Conservation (phyloP, 768 basidiomycete species). For the Termitomyces sp. region DNA sequence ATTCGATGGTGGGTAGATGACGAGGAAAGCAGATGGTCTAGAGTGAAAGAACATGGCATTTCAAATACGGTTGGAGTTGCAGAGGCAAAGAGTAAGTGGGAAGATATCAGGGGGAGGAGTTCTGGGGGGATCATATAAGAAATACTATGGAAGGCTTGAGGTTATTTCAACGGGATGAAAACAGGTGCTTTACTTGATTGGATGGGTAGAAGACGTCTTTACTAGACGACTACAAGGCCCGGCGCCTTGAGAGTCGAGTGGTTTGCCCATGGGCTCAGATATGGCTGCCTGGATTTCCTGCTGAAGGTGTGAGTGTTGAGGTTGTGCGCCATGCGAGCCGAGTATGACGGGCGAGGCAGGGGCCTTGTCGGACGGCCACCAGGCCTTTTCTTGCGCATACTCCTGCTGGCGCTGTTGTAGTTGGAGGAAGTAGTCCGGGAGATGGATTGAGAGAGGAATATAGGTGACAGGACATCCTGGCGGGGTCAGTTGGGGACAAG, state of each 20-base stretch:
- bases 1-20: constrained; percentile 14
- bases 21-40: constrained; percentile 34
- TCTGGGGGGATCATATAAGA: constrained; percentile 61
- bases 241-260: not conserved
- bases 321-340: constrained; percentile 22
- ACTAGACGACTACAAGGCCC: constrained; percentile 18
- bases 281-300: constrained; percentile 53
- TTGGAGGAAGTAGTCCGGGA: constrained; percentile 52
- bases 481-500: not conserved
- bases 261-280: constrained; percentile 31
- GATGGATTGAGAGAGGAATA: constrained; percentile 55
- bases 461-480: constrained; percentile 57
- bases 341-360: constrained; percentile 19
- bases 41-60: constrained; percentile 35
- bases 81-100: constrained; percentile 32
- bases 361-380: constrained; percentile 40
- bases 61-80: constrained; percentile 40
- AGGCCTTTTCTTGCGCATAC: constrained; percentile 31
- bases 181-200: constrained; percentile 66
- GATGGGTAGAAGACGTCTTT: constrained; percentile 78
- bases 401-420: constrained; percentile 48
- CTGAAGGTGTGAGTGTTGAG: constrained; percentile 28
- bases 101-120: constrained; percentile 47
- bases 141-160: constrained; percentile 34
- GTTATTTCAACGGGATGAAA: constrained; percentile 4